Base-by-base conservation (phyloP, 2,329 filamentous ascomycete genomes). In the Exserohilum turcica region DNA sequence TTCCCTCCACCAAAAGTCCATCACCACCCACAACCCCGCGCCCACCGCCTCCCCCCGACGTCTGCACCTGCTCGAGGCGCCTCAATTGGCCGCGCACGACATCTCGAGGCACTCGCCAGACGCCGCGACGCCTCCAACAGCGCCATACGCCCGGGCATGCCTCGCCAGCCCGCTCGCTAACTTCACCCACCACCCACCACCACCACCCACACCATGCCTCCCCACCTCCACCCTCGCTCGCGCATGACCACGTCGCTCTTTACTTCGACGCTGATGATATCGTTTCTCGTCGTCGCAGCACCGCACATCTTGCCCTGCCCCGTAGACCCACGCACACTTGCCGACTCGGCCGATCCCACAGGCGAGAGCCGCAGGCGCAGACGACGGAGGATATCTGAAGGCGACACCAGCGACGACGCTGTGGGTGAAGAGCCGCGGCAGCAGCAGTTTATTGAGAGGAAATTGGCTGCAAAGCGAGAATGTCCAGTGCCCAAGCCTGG, bases 241-340 rank as follows among this genome's bases (percentile, higher is more conserved):
- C 88, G 91, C 67, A 90, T 91, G 79, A 99, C 94, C 66, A 92
- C 90, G 51, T 94, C 92, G 39, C 87, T 99, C 56, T 99, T 99
- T 79, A 92, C 91, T 44, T 91, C 89, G n/a, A 97, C 93, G 1
- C 84, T 97, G 48, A 82, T 90, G 58, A 87, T 92, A 28, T 94
- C 90, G 64, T 96, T 99, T 75, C 84, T 96, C 59, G 92, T 99
- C 57, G 94, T 99, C 47, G 91, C 86, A 27, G 81, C 96, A 38
- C 94, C 94, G 18, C 94, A 99, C 74, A 72, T 95, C 27, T 84
- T 99, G 15, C 94, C 94, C 1, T 99, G 94, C 72, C 94, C 94
- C 1, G 90, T 91, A 24, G 77, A 79, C 39, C 90, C 90, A 2
- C 84, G 90, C 60, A 84, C 86, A 29, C 88, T 89, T 65, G 89